These are phyloP conservation scores for Gossypium ekmanianum DNA, from an alignment of 345 rosid genomes.

Conservation along the genomic window DNA sequence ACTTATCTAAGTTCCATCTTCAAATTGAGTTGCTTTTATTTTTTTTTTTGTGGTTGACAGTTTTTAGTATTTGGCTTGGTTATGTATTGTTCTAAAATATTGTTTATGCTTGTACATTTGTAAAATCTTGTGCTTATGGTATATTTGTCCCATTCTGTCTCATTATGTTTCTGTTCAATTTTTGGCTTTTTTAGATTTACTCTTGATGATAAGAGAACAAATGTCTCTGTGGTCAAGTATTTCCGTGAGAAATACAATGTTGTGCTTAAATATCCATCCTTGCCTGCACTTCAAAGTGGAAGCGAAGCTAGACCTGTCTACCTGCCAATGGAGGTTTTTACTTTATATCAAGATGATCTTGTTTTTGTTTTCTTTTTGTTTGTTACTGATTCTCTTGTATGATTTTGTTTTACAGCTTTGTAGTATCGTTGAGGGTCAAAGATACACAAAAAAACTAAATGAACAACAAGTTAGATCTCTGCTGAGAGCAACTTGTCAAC, in stretches of 20 bases:
- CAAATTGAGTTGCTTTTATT: neutral
- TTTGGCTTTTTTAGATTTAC: constrained; percentile 41
- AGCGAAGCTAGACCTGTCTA: constrained; percentile 49
- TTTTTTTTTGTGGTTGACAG: no score
- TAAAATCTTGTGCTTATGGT: neutral
- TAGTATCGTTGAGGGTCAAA: constrained; percentile 48
- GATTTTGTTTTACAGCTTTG: constrained; percentile 43
- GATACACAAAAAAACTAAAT: constrained; percentile 56
- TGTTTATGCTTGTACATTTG: neutral
- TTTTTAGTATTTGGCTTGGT: neutral
- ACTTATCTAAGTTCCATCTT: neutral
- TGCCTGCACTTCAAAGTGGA: constrained; percentile 70
- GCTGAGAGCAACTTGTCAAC: constrained; percentile 68
- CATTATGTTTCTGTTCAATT: neutral
- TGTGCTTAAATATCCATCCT: constrained; percentile 22
- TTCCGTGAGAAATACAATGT: constrained; percentile 43
- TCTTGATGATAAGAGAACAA: constrained; percentile 31
- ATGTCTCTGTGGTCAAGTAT: constrained; percentile 46
- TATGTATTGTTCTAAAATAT: neutral
- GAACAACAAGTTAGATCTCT: constrained; percentile 55
- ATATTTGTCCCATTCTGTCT: neutral
- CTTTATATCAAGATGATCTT: neutral
- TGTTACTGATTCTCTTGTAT: neutral
- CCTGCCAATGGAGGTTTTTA: constrained; percentile 77
- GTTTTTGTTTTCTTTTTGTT: neutral